Conservation (phyloP, 106 monocot species). For the Apostasia ramifera region DNA sequence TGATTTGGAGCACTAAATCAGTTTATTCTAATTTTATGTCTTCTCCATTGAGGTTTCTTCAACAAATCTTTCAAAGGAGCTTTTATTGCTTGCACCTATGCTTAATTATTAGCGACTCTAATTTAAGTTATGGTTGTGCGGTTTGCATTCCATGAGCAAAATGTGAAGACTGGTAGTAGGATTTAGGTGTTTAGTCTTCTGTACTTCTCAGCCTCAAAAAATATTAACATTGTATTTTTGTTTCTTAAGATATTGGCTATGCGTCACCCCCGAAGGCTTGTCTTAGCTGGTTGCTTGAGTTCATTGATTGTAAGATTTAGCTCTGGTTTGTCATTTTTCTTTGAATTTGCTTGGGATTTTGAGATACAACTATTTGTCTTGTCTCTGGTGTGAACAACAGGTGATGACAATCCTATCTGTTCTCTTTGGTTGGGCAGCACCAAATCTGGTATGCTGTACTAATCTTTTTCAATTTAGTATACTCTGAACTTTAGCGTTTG, state of each 20-base stretch:
- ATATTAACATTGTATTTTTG: not conserved
- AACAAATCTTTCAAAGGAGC: conserved; percentile 3
- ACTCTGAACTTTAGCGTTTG: too few relatives aligned
- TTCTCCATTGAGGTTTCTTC: not conserved
- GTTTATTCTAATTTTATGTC: too few relatives aligned
- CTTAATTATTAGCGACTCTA: too few relatives aligned
- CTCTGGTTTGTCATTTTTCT: not conserved
- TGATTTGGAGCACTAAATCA: too few relatives aligned
- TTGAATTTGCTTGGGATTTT: conserved; percentile 1
- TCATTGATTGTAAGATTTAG: conserved; percentile 72
- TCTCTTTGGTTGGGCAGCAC: conserved; percentile 91
- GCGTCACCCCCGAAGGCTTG: conserved; percentile 90
- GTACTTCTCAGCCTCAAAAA: not conserved
- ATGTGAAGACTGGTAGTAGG: not conserved
- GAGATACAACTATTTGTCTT: not conserved
- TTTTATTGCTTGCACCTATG: too few relatives aligned
- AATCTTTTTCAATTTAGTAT: too few relatives aligned
- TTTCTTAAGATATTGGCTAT: conserved; percentile 82
- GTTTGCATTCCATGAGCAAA: not conserved
- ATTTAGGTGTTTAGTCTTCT: not conserved
- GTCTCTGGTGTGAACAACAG: conserved; percentile 26
- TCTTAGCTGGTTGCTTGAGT: conserved; percentile 66
- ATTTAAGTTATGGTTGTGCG: not conserved
- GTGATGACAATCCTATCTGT: conserved; percentile 92
- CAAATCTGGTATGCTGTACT: conserved; percentile 72